phyloP scores from a whole-genome alignment of 2,329 filamentous ascomycete species.

The Alternaria alternata region DNA sequence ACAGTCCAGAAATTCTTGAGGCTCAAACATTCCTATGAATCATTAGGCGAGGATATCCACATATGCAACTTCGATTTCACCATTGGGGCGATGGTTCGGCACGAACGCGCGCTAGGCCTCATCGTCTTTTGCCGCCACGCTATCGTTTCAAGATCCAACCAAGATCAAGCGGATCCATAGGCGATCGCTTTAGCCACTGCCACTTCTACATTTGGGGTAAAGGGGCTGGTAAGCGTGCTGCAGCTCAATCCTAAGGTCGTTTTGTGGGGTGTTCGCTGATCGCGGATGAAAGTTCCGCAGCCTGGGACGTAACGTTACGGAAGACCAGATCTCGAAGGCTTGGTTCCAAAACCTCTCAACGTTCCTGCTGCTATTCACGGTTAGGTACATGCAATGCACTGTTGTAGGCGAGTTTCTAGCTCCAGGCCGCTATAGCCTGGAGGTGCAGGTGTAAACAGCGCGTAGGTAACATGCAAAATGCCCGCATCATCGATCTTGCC shows the following conservation, averaged over 20 bases:
- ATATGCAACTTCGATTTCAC: background rate
- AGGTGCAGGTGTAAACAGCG: background rate
- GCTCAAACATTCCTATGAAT: background rate
- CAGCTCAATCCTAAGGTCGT: background rate
- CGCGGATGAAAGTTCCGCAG: background rate
- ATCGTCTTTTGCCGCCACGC: constrained; percentile 1
- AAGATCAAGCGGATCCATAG: constrained; percentile 5
- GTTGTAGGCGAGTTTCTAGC: background rate
- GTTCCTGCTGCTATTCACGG: background rate
- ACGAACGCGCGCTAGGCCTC: constrained; percentile 9
- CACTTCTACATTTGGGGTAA: constrained; percentile 7
- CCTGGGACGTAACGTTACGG: background rate
- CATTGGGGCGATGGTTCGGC: constrained; percentile 7
- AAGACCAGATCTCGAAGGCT: background rate
- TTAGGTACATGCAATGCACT: background rate
- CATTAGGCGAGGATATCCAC: background rate
- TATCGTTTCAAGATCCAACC: constrained; percentile 15
- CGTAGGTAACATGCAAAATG: background rate
- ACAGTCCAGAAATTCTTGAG: background rate
- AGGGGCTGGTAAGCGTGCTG: constrained; percentile 2
- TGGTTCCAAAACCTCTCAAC: background rate
- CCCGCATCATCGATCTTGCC: constrained; percentile 18
- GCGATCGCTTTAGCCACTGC: constrained; percentile 14
- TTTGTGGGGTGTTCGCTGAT: constrained; percentile 3
- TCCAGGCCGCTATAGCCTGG: background rate